phyloP scores from a whole-genome alignment of 805 yeast genomes.

The Zygotorulaspora danielsina region DNA sequence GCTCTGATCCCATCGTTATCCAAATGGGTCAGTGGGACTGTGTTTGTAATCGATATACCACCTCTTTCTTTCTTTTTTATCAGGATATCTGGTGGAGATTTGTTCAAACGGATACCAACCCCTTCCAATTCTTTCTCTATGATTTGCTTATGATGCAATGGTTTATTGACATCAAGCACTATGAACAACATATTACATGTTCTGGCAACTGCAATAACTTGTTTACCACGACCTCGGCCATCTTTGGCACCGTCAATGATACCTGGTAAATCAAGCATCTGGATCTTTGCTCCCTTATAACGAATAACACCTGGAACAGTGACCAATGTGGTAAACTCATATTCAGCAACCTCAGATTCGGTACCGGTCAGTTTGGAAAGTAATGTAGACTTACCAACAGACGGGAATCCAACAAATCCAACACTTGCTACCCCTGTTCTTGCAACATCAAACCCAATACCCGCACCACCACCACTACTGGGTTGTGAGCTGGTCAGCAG shows the following conservation, averaged over 20 bases:
- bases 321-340: constrained; percentile 94
- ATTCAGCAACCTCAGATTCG: constrained; percentile 95
- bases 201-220: constrained; percentile 98
- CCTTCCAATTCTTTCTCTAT: constrained; percentile 96
- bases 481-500: constrained; percentile 66
- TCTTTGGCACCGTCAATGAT: constrained; percentile 89
- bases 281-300: constrained; percentile 95
- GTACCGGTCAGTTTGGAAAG: constrained; percentile 89
- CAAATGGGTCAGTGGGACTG: constrained; percentile 86
- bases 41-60: constrained; percentile 88
- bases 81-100: constrained; percentile 86
- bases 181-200: constrained; percentile 91
- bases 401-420: constrained; percentile 97
- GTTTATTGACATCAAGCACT: constrained; percentile 93
- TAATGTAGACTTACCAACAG: constrained; percentile 81
- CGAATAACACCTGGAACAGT: constrained; percentile 96
- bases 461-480: constrained; percentile 85
- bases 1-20: constrained; percentile 93
- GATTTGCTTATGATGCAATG: constrained; percentile 87
- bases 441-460: constrained; percentile 97
- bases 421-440: constrained; percentile 97
- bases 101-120: constrained; percentile 91
- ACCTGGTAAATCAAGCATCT: constrained; percentile 90
- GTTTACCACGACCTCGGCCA: constrained; percentile 90
- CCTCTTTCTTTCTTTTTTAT: constrained; percentile 93